Conservation (phyloP, 1,139 yeast genomes). For the Yamadazyma diospyri region DNA sequence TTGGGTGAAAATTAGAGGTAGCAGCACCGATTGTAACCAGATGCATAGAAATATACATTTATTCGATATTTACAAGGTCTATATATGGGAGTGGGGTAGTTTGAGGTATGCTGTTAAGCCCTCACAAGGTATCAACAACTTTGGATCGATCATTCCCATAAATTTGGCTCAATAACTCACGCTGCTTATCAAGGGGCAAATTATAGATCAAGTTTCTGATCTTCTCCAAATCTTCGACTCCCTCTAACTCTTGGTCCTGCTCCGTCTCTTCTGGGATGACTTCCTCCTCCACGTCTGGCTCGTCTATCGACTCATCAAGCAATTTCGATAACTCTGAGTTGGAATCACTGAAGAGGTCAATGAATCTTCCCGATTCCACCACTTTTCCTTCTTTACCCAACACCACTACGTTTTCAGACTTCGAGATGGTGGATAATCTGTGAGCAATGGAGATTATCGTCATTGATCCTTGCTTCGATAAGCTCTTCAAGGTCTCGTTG, state of each 20-base stretch:
- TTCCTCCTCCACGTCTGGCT: conserved; percentile 13
- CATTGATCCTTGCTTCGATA: conserved; percentile 55
- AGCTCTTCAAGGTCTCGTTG: conserved; percentile 55
- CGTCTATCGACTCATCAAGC: conserved; percentile 27
- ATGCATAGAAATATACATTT: not conserved
- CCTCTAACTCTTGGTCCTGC: conserved; percentile 16
- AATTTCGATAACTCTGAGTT: conserved; percentile 43
- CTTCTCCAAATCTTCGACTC: conserved; percentile 20
- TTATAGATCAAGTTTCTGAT: conserved; percentile 36
- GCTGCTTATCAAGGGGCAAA: conserved; percentile 33
- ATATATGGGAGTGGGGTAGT: too few species aligned
- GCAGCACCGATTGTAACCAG: not conserved
- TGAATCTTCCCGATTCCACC: conserved; percentile 40
- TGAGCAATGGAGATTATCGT: conserved; percentile 93
- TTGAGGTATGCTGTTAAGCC: not conserved
- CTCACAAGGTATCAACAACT: conserved; percentile 4
- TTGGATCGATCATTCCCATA: conserved; percentile 14
- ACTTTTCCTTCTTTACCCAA: conserved; percentile 44
- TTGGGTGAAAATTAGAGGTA: conserved; percentile 15
- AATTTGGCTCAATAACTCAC: conserved; percentile 29
- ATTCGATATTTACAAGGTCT: conserved; percentile 4
- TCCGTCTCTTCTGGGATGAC: conserved; percentile 1
- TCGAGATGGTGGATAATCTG: conserved; percentile 72
- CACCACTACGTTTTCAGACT: conserved; percentile 56
- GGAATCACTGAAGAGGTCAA: conserved; percentile 41